Evolutionary conservation across 805 yeast genomes (phyloP), one percentile per base, ranked within the genome.

Genomic region (Teunomyces cretensis): DNA sequence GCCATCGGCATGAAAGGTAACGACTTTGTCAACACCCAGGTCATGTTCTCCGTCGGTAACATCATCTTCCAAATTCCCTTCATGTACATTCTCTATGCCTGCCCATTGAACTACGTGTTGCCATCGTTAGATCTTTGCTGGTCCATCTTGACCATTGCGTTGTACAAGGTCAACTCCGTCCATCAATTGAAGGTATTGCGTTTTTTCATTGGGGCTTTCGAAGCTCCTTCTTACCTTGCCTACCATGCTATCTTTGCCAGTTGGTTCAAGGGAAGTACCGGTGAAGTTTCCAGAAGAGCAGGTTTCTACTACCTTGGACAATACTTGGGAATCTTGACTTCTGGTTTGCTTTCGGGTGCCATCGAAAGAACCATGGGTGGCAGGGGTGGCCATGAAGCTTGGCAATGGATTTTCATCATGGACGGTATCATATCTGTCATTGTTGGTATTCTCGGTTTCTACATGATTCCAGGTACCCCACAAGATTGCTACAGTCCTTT

Each of bases 371-470:
- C 62, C 32, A 57, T 84, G 51, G 63, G 72, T 43, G 87, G 84
- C 26, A 65, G 58, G 9, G 56, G 60, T 38, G 88, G 88, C 0
- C 64, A 78, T 9, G 72, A 73, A 7, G 81, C 87, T 9, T 85
- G 89, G 89, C 72, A 83, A 67, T 85, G 89, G 89, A 79, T 81
- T 58, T 84, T 81, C 55, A 78, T 85, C 39, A 72, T 85, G 49
- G 88, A 83, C 58, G 84, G 83, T 9, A 55, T 79, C 39, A 74
- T 85, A 40, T 79, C 85, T 4, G 55, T 83, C 22, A 79, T 72
- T 2, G 76, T 84, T 30, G 86, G 84, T 5, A 9, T 84, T 6
- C 47, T 78, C 41, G 86, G 86, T 0, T 69, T 74, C 46, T 78
- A 76, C 55, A 52, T 71, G 54, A 64, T 82, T 49, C 90, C 89